Evolutionary conservation across 1,284 basidiomycete species (phyloP), one percentile per base, ranked within the genome.

Genomic region (Fistulinella cinereoalba): DNA sequence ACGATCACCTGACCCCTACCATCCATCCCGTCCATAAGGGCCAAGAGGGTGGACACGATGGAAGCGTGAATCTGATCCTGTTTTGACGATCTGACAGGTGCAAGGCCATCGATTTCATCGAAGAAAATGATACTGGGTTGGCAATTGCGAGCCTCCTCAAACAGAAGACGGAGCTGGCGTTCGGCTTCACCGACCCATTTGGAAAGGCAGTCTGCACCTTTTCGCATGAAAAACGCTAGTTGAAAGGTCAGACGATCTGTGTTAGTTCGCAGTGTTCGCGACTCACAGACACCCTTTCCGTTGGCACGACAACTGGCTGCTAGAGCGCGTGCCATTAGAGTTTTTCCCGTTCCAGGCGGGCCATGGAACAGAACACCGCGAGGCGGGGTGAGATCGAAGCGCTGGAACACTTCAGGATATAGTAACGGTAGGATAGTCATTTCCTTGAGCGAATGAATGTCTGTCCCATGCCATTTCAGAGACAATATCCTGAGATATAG

Each of bases 161-260:
- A 99, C 9, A 99, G 76, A 43, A 99, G 77, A 1, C 97, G 83
- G 6, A 99, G 77, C 66, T 99, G 97, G 4, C 97, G 83, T 64
- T 99, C 97, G 2, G 97, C 97, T 70, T 99, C 97, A 49, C 97
- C 97, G 11, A 99, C 96, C 97, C 97, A 99, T 71, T 99, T 99
- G 7, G 93, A 97, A 22, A 99, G 77, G 56, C 92, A 94, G 67
- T 99, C 97, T 19, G 97, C 97, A 32, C 97, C 97, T 70, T 99
- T 99, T 41, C 97, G 89, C 97, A 99, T 99, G 77, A 97, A 99
- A 75, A 99, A 99, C 2, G 94, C 91, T 93, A 33, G 33, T 38
- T 45, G 16, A 51, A 19, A 49, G 18, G n/a, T 49, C 22, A 49
- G 41, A 31, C 13, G 2, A 5, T n/a, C 15, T 28, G 19, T 8